A percentile compares a stretch with the other conserved stretches of the same genome.
These are phyloP conservation scores for Amanita pallidorosea DNA, from an alignment of 768 basidiomycete genomes.

Conservation along the genomic window DNA sequence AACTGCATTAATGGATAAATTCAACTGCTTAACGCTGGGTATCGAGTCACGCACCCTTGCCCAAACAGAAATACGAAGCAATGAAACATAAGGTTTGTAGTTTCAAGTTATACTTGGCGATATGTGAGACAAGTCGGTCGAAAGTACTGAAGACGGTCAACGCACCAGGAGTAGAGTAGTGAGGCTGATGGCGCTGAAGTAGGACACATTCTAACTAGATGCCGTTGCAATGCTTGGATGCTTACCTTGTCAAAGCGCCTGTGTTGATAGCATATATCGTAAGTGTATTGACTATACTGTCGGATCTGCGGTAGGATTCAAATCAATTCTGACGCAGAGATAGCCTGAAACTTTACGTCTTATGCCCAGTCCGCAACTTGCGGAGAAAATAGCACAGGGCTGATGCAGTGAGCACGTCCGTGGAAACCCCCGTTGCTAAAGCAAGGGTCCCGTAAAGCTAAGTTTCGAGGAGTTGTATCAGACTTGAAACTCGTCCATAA, in stretches of 20 bases:
- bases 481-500: not conserved
- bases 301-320: conserved; percentile 24
- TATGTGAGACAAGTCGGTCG: not conserved
- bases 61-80: conserved; percentile 46
- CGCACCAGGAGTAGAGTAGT: conserved; percentile 25
- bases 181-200: conserved; percentile 31
- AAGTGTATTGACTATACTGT: conserved; percentile 45
- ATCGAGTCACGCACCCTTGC: conserved; percentile 34
- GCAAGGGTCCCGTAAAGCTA: conserved; percentile 38
- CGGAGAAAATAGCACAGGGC: conserved; percentile 47
- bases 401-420: conserved; percentile 40
- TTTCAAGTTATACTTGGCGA: conserved; percentile 37
- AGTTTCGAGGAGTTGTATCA: not conserved
- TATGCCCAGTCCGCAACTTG: conserved; percentile 38
- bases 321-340: not conserved
- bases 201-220: not conserved
- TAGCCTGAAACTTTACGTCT: conserved; percentile 17
- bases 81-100: conserved; percentile 46
- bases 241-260: conserved; percentile 46
- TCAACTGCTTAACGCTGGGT: not conserved
- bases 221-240: not conserved
- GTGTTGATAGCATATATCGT: conserved; percentile 56
- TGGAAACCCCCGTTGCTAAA: conserved; percentile 35
- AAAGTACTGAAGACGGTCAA: not conserved
- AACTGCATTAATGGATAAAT: conserved; percentile 13